Percentiles rank a stretch among this genome's conserved stretches.
Conservation (phyloP, 805 yeast genomes). For the Wickerhamiella siamensis region DNA sequence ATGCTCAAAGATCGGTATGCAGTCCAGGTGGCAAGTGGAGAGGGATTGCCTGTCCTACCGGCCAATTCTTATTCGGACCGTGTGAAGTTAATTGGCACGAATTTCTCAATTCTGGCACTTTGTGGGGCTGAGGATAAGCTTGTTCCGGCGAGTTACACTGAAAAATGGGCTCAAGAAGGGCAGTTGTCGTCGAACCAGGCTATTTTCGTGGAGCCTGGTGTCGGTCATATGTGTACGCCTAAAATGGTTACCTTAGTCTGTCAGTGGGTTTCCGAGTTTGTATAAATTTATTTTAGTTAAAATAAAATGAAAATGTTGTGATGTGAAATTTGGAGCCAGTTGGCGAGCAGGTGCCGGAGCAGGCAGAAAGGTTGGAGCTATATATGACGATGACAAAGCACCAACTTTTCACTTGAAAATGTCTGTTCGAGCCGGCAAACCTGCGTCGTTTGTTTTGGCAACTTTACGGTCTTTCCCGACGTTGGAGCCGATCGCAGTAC, state of each 20-base stretch:
- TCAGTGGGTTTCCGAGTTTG: constrained; percentile 15
- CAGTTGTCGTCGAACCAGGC: constrained; percentile 12
- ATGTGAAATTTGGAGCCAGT: neutral
- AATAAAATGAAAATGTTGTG: neutral
- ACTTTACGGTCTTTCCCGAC: constrained; percentile 78
- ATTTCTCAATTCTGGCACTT: constrained; percentile 20
- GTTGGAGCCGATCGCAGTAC: constrained; percentile 63
- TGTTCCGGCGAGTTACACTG: constrained; percentile 25
- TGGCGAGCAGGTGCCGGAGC: neutral
- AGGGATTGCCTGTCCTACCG: neutral
- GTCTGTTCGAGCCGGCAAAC: constrained; percentile 15
- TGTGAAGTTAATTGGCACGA: constrained; percentile 3
- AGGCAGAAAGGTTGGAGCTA: neutral
- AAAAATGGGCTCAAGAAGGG: constrained; percentile 20
- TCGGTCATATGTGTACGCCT: constrained; percentile 22
- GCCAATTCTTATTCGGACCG: constrained; percentile 14
- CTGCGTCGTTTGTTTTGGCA: constrained; percentile 62
- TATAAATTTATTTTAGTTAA: too few species aligned
- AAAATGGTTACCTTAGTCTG: constrained; percentile 19
- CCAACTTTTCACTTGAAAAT: constrained; percentile 8
- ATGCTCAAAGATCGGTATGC: constrained; percentile 30
- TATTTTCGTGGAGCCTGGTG: constrained; percentile 20
- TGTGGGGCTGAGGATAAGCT: constrained; percentile 26
- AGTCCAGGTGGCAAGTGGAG: neutral
- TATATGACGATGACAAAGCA: neutral